Evolutionary conservation across 2,329 filamentous ascomycete species (phyloP).

Genomic region (Colletotrichum sidae): DNA sequence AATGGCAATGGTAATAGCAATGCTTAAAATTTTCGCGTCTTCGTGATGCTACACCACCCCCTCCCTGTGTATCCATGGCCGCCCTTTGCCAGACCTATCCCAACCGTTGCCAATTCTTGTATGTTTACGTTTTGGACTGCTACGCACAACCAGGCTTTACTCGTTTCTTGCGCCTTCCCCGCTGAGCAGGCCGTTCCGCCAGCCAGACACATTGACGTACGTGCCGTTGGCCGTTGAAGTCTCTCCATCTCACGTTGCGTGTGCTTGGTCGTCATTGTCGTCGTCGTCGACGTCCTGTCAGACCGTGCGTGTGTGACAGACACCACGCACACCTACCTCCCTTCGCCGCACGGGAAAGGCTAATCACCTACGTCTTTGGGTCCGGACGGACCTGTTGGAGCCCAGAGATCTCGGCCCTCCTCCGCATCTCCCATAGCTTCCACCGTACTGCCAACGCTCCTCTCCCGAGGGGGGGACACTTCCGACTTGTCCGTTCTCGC

Average conservation of each 20-base stretch:
- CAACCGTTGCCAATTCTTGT: too few relatives aligned
- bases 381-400: slow-evolving; percentile 21
- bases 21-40: too few relatives aligned
- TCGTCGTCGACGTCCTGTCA: background rate
- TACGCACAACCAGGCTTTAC: background rate
- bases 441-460: slow-evolving; percentile 4
- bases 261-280: too few relatives aligned
- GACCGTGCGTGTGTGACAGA: slow-evolving; percentile 8
- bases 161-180: too few relatives aligned
- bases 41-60: too few relatives aligned
- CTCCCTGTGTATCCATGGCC: too few relatives aligned
- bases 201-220: too few relatives aligned
- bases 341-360: slow-evolving; percentile 19
- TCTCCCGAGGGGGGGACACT: slow-evolving; percentile 6
- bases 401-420: slow-evolving; percentile 31
- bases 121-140: background rate
- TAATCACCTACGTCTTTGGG: slow-evolving; percentile 14
- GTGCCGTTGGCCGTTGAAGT: too few relatives aligned
- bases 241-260: background rate
- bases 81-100: too few relatives aligned
- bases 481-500: slow-evolving; percentile 22
- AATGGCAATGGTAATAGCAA: too few relatives aligned
- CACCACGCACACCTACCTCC: background rate
- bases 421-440: slow-evolving; percentile 13
- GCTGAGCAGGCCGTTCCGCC: too few relatives aligned